Percentiles rank a stretch among this genome's conserved stretches.
phyloP scores from a whole-genome alignment of 2,329 filamentous ascomycete genomes.

The Emergomyces pasteurianus region DNA sequence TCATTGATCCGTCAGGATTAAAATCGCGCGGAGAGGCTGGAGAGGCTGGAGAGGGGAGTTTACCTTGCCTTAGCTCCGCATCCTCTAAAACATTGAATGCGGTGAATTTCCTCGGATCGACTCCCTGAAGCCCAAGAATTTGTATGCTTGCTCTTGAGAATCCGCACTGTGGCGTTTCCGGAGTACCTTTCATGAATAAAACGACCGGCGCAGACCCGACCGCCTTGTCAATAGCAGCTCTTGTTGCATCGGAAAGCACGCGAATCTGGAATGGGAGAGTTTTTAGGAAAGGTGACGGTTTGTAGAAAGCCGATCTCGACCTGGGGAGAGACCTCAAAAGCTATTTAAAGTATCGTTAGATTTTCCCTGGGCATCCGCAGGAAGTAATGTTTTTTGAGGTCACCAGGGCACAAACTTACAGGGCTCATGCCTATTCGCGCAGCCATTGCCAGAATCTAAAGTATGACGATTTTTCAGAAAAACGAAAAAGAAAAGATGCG shows the following conservation, averaged over 20 bases:
- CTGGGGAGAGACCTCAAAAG: slow-evolving; percentile 3
- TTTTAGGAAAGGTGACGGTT: neutral
- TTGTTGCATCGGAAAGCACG: slow-evolving; percentile 68
- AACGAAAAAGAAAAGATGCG: neutral
- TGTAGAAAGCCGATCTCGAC: neutral
- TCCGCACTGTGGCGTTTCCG: slow-evolving; percentile 88
- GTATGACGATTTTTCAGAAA: neutral
- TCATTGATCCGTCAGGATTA: neutral
- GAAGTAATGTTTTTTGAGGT: neutral
- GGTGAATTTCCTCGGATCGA: slow-evolving; percentile 92
- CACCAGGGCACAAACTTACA: neutral
- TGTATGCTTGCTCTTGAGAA: slow-evolving; percentile 94
- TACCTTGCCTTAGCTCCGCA: slow-evolving; percentile 69
- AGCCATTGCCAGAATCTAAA: neutral
- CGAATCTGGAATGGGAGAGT: slow-evolving; percentile 6
- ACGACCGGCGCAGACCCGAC: slow-evolving; percentile 82
- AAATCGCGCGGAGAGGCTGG: neutral
- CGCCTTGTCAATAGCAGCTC: slow-evolving; percentile 77
- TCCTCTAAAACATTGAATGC: slow-evolving; percentile 97
- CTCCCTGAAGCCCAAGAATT: slow-evolving; percentile 86
- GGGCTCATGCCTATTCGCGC: neutral
- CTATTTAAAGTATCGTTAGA: neutral
- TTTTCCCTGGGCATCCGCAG: neutral
- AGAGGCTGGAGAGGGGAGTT: slow-evolving; percentile 11
- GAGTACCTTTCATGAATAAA: slow-evolving; percentile 98